Evolutionary conservation across 208 protist genomes (phyloP).

Genomic region (Wallacemonas sp.): DNA sequence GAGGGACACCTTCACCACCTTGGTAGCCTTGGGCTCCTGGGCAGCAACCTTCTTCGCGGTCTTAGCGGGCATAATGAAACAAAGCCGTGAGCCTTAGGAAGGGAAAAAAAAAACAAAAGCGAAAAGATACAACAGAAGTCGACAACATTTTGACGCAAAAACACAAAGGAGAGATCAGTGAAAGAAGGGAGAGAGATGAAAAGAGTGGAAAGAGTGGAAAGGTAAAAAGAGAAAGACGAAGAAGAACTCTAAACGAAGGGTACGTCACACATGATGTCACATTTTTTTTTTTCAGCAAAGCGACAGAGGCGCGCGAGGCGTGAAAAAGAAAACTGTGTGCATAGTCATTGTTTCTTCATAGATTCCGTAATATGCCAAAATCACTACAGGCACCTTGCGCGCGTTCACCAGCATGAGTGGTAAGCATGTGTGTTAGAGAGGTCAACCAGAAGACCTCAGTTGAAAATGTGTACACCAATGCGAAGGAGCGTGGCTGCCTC

Average conservation of each 20-base stretch:
- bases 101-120: neutral
- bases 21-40: conserved; percentile 32
- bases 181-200: neutral
- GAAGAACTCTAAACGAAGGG: neutral
- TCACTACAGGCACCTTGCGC: too few species aligned
- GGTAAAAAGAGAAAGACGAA: neutral
- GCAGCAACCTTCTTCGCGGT: conserved; percentile 25
- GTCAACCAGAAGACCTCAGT: too few species aligned
- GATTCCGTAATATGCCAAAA: too few species aligned
- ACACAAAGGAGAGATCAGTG: neutral
- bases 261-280: neutral
- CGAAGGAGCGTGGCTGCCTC: too few species aligned
- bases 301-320: too few species aligned
- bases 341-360: too few species aligned
- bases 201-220: neutral
- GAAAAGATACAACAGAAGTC: neutral
- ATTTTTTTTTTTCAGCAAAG: too few species aligned
- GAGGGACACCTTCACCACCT: conserved; percentile 68
- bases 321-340: too few species aligned
- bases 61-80: conserved; percentile 44
- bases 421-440: too few species aligned
- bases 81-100: conserved; percentile 9
- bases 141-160: neutral
- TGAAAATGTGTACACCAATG: too few species aligned
- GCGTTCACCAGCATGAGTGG: too few species aligned